These are phyloP conservation scores for Anthoceros angustus DNA, from an alignment of 225 moss, liverwort and hornwort species.

Conservation along the genomic window DNA sequence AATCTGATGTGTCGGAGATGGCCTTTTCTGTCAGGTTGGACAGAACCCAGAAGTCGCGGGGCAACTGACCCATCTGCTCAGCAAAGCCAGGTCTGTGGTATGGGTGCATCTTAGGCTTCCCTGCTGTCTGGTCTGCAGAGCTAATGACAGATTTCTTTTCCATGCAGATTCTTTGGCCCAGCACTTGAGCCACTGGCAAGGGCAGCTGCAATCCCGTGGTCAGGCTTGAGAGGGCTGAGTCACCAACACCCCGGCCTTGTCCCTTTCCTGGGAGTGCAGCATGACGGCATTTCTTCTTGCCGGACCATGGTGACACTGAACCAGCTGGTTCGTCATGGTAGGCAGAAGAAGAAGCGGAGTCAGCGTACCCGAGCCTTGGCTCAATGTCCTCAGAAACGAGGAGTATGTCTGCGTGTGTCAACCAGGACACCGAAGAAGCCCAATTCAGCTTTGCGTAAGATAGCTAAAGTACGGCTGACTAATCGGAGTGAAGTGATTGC, in stretches of 20 bases:
- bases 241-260: neutral
- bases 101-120: too few relatives aligned
- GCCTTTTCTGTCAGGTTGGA: too few relatives aligned
- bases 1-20: too few relatives aligned
- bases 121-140: too few relatives aligned
- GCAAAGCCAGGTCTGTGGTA: too few relatives aligned
- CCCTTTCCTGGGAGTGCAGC: neutral
- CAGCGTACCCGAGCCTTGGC: slow-evolving; percentile 6
- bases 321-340: slow-evolving; percentile 6
- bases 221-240: neutral
- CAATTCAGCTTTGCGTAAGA: slow-evolving; percentile 6
- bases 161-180: too few relatives aligned
- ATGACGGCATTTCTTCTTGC: neutral
- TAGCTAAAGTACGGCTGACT: slow-evolving; percentile 6
- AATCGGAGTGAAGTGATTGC: slow-evolving; percentile 13
- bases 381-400: slow-evolving; percentile 10
- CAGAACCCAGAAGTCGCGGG: too few relatives aligned
- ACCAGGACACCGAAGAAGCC: slow-evolving; percentile 8
- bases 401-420: slow-evolving; percentile 9
- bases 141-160: too few relatives aligned
- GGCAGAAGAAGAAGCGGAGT: neutral
- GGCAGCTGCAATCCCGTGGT: neutral
- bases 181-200: too few relatives aligned
- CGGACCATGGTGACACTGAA: slow-evolving; percentile 4
- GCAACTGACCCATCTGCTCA: too few relatives aligned